Evolutionary conservation across 202 grass and related monocot genomes (phyloP).

Genomic region (Musa balbisiana): DNA sequence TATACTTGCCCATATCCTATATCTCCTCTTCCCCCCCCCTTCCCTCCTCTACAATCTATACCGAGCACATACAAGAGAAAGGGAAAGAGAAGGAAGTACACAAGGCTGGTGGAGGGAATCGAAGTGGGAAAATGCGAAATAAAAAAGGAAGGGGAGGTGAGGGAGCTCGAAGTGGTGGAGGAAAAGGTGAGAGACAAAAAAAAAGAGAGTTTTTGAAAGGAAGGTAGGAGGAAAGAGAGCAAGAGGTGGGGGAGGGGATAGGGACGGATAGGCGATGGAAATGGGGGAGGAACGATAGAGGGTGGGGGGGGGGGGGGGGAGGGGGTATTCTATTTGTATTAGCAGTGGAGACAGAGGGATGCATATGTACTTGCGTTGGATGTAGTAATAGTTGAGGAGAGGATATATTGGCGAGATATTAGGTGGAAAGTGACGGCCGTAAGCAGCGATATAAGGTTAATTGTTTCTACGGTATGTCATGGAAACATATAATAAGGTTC

Average conservation of each 20-base stretch:
- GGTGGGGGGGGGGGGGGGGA: too few relatives aligned
- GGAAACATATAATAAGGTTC: too few relatives aligned
- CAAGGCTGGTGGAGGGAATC: conserved; percentile 4
- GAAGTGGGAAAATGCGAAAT: not conserved
- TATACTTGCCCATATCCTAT: conserved; percentile 63
- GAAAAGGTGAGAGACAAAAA: not conserved
- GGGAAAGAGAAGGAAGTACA: not conserved
- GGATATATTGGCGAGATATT: too few relatives aligned
- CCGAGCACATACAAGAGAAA: not conserved
- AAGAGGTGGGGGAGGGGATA: not conserved
- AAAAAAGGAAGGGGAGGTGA: not conserved
- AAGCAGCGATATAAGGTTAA: too few relatives aligned
- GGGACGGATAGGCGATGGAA: not conserved
- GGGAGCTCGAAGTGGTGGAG: conserved; percentile 1
- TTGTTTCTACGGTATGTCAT: not conserved
- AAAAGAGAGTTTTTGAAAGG: not conserved
- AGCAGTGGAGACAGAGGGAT: not conserved
- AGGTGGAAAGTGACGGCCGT: too few relatives aligned
- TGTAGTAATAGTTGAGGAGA: too few relatives aligned
- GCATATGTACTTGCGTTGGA: not conserved
- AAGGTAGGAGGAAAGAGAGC: not conserved
- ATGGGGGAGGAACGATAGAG: too few relatives aligned
- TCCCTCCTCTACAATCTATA: too few relatives aligned
- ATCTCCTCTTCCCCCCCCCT: too few relatives aligned
- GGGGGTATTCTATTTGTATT: too few relatives aligned